Base-by-base conservation (phyloP, 139 green algal genomes). In the Eudorina sp. region DNA sequence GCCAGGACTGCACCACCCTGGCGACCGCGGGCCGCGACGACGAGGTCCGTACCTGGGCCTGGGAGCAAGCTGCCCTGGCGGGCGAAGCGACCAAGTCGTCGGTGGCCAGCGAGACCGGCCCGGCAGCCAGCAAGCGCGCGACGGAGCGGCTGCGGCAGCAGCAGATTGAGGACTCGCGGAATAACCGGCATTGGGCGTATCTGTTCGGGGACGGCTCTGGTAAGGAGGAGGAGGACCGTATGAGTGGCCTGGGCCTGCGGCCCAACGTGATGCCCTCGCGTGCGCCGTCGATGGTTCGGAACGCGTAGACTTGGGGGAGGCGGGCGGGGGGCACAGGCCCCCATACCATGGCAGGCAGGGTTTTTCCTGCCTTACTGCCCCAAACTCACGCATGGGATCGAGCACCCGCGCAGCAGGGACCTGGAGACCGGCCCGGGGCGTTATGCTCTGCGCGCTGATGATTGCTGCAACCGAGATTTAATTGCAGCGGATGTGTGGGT, bases 21-120 rank as follows among this genome's bases (percentile, higher is more conserved):
- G 83, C 83, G 21, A 73, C 68, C 1, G 68, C 83, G 4, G 83
- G 48, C 13, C 83, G 83, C 48, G 83, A 88, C 66, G 83, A 88
- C 68, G 66, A 82, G n/a, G 68, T 80, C 6, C 83, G 83, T 8
- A 38, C 58, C 27, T 88, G 68, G 68, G 43, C 25, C 68, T 88
- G 69, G 60, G 58, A 45, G 41, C 41, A 43, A 14, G 34, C 34
- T 21, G 34, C 46, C 14, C 16, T 46, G 34, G 25, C 36, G n/a
- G 25, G 31, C n/a, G 66, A 75, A 34, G 66, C 34, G 16, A 46
- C 34, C 31, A 75, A 75, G 38, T 48, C 66, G 34, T 48, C 66
- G 2, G 36, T 75, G 34, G 36, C 34, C 34, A 46, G 66, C 23
- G 66, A 46, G 51, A 16, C 51, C 2, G 31, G 9, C 3, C 21